Conservation (phyloP, 306 rosid species). For the Albizia julibrissin region DNA sequence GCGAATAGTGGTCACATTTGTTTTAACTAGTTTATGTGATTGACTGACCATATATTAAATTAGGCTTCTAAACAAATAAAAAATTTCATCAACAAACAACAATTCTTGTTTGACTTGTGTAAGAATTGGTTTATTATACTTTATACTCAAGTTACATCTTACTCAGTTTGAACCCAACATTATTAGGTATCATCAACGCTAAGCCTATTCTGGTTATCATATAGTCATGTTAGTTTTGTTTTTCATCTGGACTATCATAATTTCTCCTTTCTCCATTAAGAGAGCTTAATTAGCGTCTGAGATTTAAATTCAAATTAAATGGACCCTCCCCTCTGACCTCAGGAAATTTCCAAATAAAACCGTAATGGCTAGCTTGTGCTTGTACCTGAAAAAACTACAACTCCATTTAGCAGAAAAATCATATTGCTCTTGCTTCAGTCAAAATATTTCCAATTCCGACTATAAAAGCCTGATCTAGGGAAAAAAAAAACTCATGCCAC, state of each 20-base stretch:
- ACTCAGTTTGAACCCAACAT: not conserved
- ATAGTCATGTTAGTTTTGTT: too few relatives aligned
- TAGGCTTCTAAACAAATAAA: not conserved
- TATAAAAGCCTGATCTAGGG: slow-evolving; percentile 6
- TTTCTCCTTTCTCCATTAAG: slow-evolving; percentile 28
- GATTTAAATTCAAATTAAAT: slow-evolving; percentile 34
- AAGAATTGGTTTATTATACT: not conserved
- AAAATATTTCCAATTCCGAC: slow-evolving; percentile 1
- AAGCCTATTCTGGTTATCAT: too few relatives aligned
- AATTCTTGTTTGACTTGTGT: not conserved
- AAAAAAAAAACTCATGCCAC: slow-evolving; percentile 29
- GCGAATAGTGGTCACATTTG: not conserved
- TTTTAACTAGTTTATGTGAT: not conserved
- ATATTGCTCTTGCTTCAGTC: slow-evolving; percentile 4
- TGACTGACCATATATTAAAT: not conserved
- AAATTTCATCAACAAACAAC: not conserved
- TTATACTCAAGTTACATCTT: not conserved
- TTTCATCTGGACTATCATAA: not conserved
- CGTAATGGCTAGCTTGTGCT: not conserved
- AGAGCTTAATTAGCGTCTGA: slow-evolving; percentile 52
- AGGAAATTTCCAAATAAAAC: not conserved
- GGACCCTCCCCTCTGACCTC: slow-evolving; percentile 43
- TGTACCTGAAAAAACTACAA: not conserved
- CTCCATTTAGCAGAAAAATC: not conserved
- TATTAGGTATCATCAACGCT: too few relatives aligned